phyloP scores from a whole-genome alignment of 192 early-diverging fungal species.

The Backusella tarrabulga region DNA sequence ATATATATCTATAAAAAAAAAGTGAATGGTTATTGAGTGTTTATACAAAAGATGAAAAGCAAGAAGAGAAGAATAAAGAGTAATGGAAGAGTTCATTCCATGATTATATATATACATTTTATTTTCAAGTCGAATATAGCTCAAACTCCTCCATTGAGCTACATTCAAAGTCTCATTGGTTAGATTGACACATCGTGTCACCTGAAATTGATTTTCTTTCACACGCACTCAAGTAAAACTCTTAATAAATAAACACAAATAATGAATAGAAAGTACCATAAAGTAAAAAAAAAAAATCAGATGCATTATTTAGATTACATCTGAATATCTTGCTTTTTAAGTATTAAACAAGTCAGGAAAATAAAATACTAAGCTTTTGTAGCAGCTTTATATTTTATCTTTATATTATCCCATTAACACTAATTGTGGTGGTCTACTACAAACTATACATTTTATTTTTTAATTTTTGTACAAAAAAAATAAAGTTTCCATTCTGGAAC shows the following conservation, averaged over 20 bases:
- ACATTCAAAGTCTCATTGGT: neutral
- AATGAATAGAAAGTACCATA: neutral
- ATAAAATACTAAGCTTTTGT: neutral
- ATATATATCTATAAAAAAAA: neutral
- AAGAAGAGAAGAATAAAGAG: neutral
- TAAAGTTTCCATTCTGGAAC: neutral
- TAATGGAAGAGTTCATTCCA: neutral
- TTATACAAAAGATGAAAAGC: neutral
- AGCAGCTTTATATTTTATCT: neutral
- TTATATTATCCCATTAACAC: neutral
- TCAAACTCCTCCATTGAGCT: neutral
- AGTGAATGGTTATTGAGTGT: neutral
- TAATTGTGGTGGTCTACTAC: neutral
- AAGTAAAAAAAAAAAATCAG: neutral
- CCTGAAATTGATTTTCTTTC: neutral
- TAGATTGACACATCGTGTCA: neutral
- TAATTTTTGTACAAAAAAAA: neutral
- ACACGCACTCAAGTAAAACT: neutral
- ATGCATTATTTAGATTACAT: neutral
- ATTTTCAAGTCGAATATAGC: neutral
- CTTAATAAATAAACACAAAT: neutral
- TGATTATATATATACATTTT: neutral
- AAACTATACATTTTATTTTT: conserved; percentile 3
- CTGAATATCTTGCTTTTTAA: neutral
- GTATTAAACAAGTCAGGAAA: neutral